Base-by-base conservation (phyloP, 176 grass and related monocot genomes). In the Pharus latifolius region DNA sequence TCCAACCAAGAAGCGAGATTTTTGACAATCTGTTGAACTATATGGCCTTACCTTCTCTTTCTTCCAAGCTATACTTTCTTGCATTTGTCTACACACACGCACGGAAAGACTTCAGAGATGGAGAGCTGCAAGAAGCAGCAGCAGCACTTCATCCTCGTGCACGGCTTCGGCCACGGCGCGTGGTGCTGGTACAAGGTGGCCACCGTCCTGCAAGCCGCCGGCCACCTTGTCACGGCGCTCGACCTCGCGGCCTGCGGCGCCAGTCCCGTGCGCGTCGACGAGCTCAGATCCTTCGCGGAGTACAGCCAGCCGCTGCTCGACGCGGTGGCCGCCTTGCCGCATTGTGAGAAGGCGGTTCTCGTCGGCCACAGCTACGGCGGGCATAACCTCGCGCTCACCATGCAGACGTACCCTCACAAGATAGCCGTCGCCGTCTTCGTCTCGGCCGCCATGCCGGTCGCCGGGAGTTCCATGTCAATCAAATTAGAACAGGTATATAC, bases 281-380 rank as follows among this genome's bases (percentile, higher is more conserved):
- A 85, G 30, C 44, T 79, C 26, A 1, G n/a, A 5, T 67, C 75
- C 13, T 79, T 85, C 1, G 75, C 66, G 3, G 68, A 79, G 6
- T 85, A 85, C 60, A 25, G n/a, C n/a, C 12, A 10, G 45, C 75
- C 75, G 30, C 66, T 80, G 19, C 56, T 79, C 2, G 60, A 53
- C 34, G 7, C 24, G 10, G n/a, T 80, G 60, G 50, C 58, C 4
- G 49, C 40, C 11, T 10, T 67, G 40, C 23, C 67, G 16, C 7
- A 53, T 2, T 76, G 76, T 0, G 80, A 84, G 54, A 77, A 63
- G 56, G 77, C 65, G 6, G 29, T 89, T 20, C 49, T 89, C 31
- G 76, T 89, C 7, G 86, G 74, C 4, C 81, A 89, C 67, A 89
- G 75, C 77, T 60, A 76, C 15, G 81, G 86, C 13, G 66, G 86